Percentiles rank a stretch among this genome's conserved stretches.
Evolutionary conservation across 176 grass and related monocot species (phyloP).

Genomic region (Urochloa ruziziensis): DNA sequence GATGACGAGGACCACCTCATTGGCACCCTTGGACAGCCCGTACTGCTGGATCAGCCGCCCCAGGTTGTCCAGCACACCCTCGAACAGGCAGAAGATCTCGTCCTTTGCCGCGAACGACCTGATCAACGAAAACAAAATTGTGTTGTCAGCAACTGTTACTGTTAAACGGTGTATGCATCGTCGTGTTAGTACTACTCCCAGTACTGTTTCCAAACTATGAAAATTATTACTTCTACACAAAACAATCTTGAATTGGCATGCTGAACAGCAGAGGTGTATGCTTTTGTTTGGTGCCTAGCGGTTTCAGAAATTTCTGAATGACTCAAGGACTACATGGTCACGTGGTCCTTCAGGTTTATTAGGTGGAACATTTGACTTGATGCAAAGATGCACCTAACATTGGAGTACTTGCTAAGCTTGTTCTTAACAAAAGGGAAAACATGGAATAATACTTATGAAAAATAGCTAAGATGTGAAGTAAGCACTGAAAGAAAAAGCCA

Average conservation of each 20-base stretch:
- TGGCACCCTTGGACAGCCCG: conserved; percentile 75
- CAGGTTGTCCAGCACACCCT: conserved; percentile 82
- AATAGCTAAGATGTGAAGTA: not conserved
- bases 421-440: not conserved
- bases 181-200: not conserved
- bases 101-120: conserved; percentile 90
- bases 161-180: not conserved
- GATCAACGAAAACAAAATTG: not conserved
- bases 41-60: conserved; percentile 77
- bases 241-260: not conserved
- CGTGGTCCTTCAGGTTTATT: not conserved
- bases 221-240: not conserved
- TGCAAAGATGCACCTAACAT: conserved; percentile 7
- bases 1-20: conserved; percentile 80
- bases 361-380: conserved; percentile 14
- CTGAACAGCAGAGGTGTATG: not conserved
- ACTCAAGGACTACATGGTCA: too few species aligned
- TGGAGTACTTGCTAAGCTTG: not conserved
- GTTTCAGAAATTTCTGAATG: not conserved
- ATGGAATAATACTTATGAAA: not conserved
- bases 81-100: conserved; percentile 93
- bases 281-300: not conserved
- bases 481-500: not conserved
- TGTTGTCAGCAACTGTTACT: not conserved
- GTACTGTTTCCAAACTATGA: not conserved